A percentile compares a stretch with the other conserved stretches of the same genome.
phyloP scores from a whole-genome alignment of 2,329 filamentous ascomycete genomes.

The Aspergillus ustus region DNA sequence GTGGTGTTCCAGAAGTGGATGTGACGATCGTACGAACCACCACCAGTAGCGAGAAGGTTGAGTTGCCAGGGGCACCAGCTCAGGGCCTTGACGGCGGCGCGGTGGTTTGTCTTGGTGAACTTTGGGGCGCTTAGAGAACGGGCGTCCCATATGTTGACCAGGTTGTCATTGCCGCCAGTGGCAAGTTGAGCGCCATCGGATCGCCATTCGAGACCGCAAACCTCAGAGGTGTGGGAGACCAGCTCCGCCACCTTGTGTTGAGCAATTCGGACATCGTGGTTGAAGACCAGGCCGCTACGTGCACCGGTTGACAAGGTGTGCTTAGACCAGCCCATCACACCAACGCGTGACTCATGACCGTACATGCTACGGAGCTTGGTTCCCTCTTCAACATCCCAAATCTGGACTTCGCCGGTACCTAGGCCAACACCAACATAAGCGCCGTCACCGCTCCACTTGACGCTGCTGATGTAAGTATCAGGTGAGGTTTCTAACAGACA shows the following conservation, averaged over 20 bases:
- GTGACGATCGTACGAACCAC: conserved; percentile 93
- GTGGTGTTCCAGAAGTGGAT: conserved; percentile 99
- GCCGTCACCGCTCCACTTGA: conserved; percentile 98
- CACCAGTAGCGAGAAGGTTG: conserved; percentile 94
- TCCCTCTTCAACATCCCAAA: conserved; percentile 96
- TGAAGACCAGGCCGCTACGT: conserved; percentile 92
- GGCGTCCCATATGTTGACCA: conserved; percentile 98
- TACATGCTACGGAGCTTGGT: conserved; percentile 98
- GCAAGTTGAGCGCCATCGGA: conserved; percentile 95
- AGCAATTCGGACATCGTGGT: conserved; percentile 96
- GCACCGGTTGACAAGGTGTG: conserved; percentile 94
- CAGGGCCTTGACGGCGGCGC: conserved; percentile 96
- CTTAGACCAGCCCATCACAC: conserved; percentile 99
- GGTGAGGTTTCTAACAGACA: conserved; percentile 84
- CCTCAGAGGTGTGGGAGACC: conserved; percentile 94
- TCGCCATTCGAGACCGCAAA: conserved; percentile 97
- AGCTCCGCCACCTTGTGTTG: conserved; percentile 98
- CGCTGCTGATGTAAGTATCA: conserved; percentile 96
- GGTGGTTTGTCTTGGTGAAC: conserved; percentile 99
- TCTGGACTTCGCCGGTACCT: conserved; percentile 94
- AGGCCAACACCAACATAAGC: conserved; percentile 96
- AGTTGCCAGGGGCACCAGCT: conserved; percentile 99
- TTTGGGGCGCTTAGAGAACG: conserved; percentile 91
- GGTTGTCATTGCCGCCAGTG: conserved; percentile 97
- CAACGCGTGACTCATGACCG: conserved; percentile 93